A percentile compares a stretch with the other conserved stretches of the same genome.
Evolutionary conservation across 805 yeast genomes (phyloP).

Genomic region (Schwanniomyces occidentalis): DNA sequence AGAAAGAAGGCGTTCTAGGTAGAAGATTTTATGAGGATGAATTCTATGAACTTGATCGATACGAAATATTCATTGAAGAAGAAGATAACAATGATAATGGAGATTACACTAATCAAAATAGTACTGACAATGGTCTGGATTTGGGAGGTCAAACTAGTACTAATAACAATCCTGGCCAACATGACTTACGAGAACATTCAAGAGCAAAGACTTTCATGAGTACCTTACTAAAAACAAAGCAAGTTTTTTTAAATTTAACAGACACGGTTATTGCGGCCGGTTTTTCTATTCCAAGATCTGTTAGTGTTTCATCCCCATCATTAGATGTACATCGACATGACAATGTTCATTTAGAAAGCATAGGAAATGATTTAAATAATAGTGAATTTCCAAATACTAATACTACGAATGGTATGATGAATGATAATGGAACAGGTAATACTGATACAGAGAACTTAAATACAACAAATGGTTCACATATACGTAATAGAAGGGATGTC

Average conservation of each 20-base stretch:
- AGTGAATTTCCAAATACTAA: not conserved
- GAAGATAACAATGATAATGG: conserved; percentile 15
- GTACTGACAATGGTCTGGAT: too few species aligned
- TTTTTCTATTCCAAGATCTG: conserved; percentile 56
- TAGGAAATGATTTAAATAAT: not conserved
- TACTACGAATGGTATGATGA: not conserved
- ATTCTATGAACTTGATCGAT: conserved; percentile 39
- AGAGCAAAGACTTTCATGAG: too few species aligned
- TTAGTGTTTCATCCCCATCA: conserved; percentile 32
- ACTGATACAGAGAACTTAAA: not conserved
- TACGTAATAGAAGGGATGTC: conserved; percentile 29
- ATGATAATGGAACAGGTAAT: not conserved
- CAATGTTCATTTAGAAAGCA: not conserved
- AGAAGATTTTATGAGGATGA: conserved; percentile 75
- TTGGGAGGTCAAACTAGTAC: not conserved
- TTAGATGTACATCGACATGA: too few species aligned
- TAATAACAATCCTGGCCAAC: conserved; percentile 12
- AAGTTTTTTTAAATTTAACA: conserved; percentile 44
- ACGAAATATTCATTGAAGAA: conserved; percentile 41
- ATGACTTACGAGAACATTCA: not conserved
- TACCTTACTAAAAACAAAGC: conserved; percentile 24
- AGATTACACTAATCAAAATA: conserved; percentile 1
- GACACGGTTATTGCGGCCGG: conserved; percentile 58
- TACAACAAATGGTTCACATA: not conserved
- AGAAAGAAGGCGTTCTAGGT: conserved; percentile 73